Evolutionary conservation across 73 alveolate genomes (phyloP).

Genomic region (Tetrahymena thermophila): DNA sequence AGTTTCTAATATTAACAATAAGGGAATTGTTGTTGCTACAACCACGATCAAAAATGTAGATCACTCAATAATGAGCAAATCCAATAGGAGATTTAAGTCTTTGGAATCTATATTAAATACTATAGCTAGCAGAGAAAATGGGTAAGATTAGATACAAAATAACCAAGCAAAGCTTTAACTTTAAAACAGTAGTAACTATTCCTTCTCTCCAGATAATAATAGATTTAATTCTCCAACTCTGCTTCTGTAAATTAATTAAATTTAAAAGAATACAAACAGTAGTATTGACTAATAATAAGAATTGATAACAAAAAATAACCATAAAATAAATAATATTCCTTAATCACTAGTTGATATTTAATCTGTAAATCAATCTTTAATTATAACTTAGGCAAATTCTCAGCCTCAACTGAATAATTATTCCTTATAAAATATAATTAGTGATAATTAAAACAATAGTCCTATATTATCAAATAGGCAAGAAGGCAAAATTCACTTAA

Average conservation of each 20-base stretch:
- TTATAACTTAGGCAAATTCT: not conserved
- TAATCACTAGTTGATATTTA: not conserved
- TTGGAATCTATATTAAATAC: not conserved
- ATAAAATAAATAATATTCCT: not conserved
- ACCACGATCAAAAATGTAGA: not conserved
- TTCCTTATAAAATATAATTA: no score
- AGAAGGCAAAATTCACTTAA: not conserved
- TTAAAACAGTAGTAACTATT: not conserved
- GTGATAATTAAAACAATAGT: no score
- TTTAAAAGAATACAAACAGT: not conserved
- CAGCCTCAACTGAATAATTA: not conserved
- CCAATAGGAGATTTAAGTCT: not conserved
- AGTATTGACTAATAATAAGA: not conserved
- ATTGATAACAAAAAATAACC: not conserved
- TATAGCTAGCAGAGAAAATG: not conserved
- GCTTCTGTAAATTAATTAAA: not conserved
- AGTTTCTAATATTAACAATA: not conserved
- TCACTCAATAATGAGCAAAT: not conserved
- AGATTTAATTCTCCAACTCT: not conserved
- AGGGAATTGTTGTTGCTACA: not conserved
- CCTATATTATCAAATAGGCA: no score
- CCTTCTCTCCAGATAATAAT: not conserved
- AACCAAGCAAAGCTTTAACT: not conserved
- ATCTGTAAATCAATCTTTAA: not conserved
- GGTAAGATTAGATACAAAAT: not conserved